These are phyloP conservation scores for Pachyrhizus erosus DNA, from an alignment of 306 rosid species.

Conservation along the genomic window DNA sequence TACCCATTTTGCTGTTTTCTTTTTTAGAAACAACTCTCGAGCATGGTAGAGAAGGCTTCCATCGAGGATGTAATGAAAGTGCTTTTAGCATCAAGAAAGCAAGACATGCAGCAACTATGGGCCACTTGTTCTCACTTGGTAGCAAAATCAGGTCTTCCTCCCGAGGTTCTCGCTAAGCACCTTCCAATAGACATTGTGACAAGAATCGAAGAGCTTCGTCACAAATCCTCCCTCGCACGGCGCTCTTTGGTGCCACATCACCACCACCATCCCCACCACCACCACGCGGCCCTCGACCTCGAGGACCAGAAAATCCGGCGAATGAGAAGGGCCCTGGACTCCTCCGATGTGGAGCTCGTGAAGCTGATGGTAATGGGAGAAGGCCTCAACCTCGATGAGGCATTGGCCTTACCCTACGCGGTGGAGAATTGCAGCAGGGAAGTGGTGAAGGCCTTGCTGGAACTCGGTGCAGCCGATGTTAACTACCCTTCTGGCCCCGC, in stretches of 20 bases:
- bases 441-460: constrained; percentile 88
- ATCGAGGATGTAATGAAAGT: constrained; percentile 99
- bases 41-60: constrained; percentile 98
- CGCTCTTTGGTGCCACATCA: constrained; percentile 66
- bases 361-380: constrained; percentile 99
- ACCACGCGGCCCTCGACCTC: constrained; percentile 73
- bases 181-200: constrained; percentile 85
- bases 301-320: constrained; percentile 95
- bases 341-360: constrained; percentile 93
- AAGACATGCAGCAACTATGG: constrained; percentile 99
- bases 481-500: constrained; percentile 82
- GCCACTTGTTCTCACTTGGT: constrained; percentile 92
- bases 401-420: constrained; percentile 85
- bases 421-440: constrained; percentile 95
- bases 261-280: constrained; percentile 60
- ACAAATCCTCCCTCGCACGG: constrained; percentile 79
- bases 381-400: constrained; percentile 92
- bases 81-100: constrained; percentile 85
- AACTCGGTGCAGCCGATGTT: constrained; percentile 94
- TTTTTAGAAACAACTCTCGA: constrained; percentile 85
- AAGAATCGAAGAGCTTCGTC: constrained; percentile 94
- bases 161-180: constrained; percentile 90
- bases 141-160: constrained; percentile 89
- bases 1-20: background rate
- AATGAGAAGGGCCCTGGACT: constrained; percentile 89